Evolutionary conservation across 805 yeast genomes (phyloP).

Genomic region (Kodamaea kaohsiungensis): DNA sequence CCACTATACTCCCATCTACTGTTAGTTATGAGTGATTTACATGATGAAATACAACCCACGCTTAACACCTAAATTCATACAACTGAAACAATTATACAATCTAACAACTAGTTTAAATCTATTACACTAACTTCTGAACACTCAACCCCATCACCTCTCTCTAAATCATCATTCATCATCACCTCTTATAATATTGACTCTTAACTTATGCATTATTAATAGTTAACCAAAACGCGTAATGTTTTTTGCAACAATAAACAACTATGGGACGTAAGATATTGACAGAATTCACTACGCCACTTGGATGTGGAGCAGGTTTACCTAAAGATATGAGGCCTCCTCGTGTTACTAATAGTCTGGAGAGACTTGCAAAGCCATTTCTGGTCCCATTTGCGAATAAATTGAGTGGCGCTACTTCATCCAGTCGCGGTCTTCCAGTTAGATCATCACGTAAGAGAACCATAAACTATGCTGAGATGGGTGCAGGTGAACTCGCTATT

Average conservation of each 20-base stretch:
- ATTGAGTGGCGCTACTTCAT: slow-evolving; percentile 7
- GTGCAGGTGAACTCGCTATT: slow-evolving; percentile 16
- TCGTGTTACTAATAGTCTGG: slow-evolving; percentile 51
- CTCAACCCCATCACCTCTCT: too few species aligned
- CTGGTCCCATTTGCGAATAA: slow-evolving; percentile 55
- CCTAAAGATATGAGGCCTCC: slow-evolving; percentile 57
- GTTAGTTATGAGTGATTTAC: too few species aligned
- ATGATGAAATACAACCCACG: too few species aligned
- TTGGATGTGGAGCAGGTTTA: slow-evolving; percentile 73
- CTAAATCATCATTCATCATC: too few species aligned
- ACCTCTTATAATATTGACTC: neutral
- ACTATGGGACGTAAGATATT: slow-evolving; percentile 31
- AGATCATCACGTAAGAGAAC: slow-evolving; percentile 33
- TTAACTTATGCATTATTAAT: neutral
- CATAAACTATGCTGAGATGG: slow-evolving; percentile 34
- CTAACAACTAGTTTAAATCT: too few species aligned
- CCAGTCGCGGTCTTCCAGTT: slow-evolving; percentile 18
- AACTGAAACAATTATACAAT: too few species aligned
- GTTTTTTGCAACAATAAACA: neutral
- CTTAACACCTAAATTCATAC: too few species aligned
- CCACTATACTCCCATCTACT: too few species aligned
- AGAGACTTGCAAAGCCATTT: slow-evolving; percentile 64
- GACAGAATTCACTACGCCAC: slow-evolving; percentile 41
- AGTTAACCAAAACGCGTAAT: neutral
- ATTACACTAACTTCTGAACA: too few species aligned